Conservation (phyloP, 495 filamentous ascomycete species). For the Neurospora intermedia region DNA sequence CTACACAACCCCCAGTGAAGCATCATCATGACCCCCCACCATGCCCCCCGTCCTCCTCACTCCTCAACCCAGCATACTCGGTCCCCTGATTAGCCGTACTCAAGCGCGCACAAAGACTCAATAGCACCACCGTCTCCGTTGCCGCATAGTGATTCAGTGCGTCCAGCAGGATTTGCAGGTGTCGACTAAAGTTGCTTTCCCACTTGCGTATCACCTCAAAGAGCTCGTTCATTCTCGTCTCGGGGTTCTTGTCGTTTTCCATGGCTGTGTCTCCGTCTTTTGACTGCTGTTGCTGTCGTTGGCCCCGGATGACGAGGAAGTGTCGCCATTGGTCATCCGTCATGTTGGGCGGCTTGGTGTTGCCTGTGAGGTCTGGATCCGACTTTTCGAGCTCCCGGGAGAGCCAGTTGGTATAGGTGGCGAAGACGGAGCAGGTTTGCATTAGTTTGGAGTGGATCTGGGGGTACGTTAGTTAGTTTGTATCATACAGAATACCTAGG, state of each 20-base stretch:
- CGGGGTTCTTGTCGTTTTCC: not conserved
- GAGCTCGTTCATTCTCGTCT: conserved; percentile 50
- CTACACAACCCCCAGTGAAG: not conserved
- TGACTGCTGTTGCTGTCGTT: not conserved
- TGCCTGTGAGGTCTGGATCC: conserved; percentile 59
- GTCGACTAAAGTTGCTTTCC: conserved; percentile 82
- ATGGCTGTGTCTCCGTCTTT: not conserved
- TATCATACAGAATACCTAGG: not conserved
- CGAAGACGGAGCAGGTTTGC: conserved; percentile 86
- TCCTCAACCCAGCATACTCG: conserved; percentile 39
- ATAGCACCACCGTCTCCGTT: conserved; percentile 88
- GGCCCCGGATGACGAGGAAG: conserved; percentile 27
- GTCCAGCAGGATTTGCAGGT: conserved; percentile 85
- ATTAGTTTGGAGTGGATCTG: conserved; percentile 94
- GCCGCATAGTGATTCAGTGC: conserved; percentile 93
- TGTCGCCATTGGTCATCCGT: conserved; percentile 41
- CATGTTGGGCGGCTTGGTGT: conserved; percentile 40
- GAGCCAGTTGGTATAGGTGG: conserved; percentile 71
- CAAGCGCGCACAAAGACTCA: conserved; percentile 71
- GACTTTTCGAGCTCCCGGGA: conserved; percentile 66
- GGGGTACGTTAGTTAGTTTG: not conserved
- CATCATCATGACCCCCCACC: conserved; percentile 10
- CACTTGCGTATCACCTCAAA: conserved; percentile 77
- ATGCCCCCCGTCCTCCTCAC: conserved; percentile 33
- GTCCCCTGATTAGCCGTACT: conserved; percentile 64